Evolutionary conservation across 2,329 filamentous ascomycete species (phyloP), one percentile per base, ranked within the genome.

Genomic region (Diaporthe sp.): DNA sequence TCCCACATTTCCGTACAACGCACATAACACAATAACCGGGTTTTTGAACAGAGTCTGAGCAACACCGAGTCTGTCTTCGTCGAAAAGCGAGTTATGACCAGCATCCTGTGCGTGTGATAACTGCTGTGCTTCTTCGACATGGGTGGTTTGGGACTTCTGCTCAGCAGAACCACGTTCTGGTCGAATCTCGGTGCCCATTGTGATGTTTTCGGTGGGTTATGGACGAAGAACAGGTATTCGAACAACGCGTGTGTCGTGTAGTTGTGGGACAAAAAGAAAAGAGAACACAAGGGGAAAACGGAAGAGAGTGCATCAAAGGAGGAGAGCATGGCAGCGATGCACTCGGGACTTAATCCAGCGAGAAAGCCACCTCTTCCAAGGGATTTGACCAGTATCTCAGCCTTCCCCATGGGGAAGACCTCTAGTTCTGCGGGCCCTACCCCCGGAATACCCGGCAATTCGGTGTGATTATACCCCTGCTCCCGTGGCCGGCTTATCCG

Each of bases 1-100:
- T 9, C 72, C 60, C 20, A 73, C 31, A 34, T 73, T 73, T 31
- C 51, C 72, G 25, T 73, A 73, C 58, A 73, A 61, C 1, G 25
- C 57, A 39, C 60, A 73, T 22, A 73, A 34, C 10, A 73, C 31
- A 25, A 73, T 58, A 25, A 47, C 20, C 3, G 72, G 61, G 7
- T 61, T 61, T 13, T 34, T 31, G 39, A 73, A 12, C 9, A 73
- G 37, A 22, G 58, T 73, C 47, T 47, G 53, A 12, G 44, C 42
- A 25, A 72, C 70, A n/a, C 55, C 53, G 1, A 61, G 70, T 28
- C 12, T 22, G 12, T 71, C 67, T 57, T 55, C 49, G 7, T 51
- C 34, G 6, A 63, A 25, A 15, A 44, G 7, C 5, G 60, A 44
- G 10, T 44, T 2, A 8, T 28, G 37, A 2, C 60, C n/a, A 28